Percentiles rank a stretch among this genome's conserved stretches.
Conservation (phyloP, 805 yeast genomes). For the Yamadazyma insecticola region DNA sequence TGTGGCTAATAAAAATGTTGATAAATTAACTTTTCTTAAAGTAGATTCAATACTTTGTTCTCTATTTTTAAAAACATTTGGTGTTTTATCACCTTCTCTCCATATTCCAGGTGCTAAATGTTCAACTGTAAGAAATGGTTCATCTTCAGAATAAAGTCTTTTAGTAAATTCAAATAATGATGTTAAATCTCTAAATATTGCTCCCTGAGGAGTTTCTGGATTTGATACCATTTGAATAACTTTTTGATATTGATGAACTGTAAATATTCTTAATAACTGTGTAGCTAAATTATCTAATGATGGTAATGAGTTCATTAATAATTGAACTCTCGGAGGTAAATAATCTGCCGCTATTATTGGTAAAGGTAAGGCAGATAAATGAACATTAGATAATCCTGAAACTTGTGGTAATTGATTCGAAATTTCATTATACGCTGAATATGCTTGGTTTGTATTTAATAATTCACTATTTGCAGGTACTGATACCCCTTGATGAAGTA, state of each 20-base stretch:
- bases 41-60: conserved; percentile 62
- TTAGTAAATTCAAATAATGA: conserved; percentile 76
- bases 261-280: conserved; percentile 70
- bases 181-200: conserved; percentile 62
- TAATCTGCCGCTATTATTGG: conserved; percentile 53
- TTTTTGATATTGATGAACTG: conserved; percentile 71
- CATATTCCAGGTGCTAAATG: conserved; percentile 70
- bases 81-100: conserved; percentile 59
- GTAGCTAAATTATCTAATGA: conserved; percentile 77
- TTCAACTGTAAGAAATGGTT: conserved; percentile 66
- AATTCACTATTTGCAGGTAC: conserved; percentile 41
- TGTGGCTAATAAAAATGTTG: conserved; percentile 84
- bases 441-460: conserved; percentile 34
- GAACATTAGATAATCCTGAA: conserved; percentile 38
- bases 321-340: conserved; percentile 57
- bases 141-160: conserved; percentile 61
- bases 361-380: conserved; percentile 57
- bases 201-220: conserved; percentile 61
- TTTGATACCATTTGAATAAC: conserved; percentile 65
- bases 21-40: conserved; percentile 77
- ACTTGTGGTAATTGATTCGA: conserved; percentile 34
- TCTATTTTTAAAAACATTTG: conserved; percentile 52
- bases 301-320: conserved; percentile 65
- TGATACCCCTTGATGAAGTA: conserved; percentile 16
- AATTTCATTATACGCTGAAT: conserved; percentile 39